phyloP scores from a whole-genome alignment of 2,329 filamentous ascomycete genomes.

The Cadophora sp. region DNA sequence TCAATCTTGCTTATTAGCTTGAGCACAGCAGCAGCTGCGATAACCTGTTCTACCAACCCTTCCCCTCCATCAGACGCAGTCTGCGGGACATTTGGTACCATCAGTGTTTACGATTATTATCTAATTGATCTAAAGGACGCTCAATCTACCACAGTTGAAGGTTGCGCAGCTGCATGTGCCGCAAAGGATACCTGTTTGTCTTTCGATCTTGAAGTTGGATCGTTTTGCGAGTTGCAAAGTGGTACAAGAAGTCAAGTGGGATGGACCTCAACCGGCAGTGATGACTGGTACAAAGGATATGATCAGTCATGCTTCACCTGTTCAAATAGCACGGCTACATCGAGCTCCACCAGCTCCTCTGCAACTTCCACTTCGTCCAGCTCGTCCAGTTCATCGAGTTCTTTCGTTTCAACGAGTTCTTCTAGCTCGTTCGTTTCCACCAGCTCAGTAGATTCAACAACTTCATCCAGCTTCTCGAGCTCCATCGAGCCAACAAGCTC shows the following conservation, averaged over 20 bases:
- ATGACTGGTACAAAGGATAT: slow-evolving; percentile 3
- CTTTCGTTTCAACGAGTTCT: not conserved
- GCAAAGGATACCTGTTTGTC: not conserved
- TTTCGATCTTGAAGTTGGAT: not conserved
- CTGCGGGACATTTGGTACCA: not conserved
- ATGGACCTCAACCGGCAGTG: not conserved
- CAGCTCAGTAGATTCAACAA: no score
- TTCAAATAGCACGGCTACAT: not conserved
- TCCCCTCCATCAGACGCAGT: not conserved
- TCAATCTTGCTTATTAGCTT: slow-evolving; percentile 2
- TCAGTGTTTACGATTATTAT: not conserved
- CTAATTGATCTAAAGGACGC: not conserved
- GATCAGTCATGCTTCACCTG: slow-evolving; percentile 7
- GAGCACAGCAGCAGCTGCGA: slow-evolving; percentile 1
- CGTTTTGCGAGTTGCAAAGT: not conserved
- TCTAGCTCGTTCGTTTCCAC: no score
- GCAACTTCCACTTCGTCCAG: not conserved
- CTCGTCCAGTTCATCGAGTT: not conserved
- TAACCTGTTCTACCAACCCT: not conserved
- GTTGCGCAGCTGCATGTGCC: slow-evolving; percentile 3
- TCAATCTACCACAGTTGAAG: not conserved
- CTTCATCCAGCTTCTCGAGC: not conserved
- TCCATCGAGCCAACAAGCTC: not conserved
- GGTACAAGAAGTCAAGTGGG: not conserved
- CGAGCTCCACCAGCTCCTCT: slow-evolving; percentile 1